Conservation (phyloP, 2,329 filamentous ascomycete genomes). For the Corinectria fuckeliana region DNA sequence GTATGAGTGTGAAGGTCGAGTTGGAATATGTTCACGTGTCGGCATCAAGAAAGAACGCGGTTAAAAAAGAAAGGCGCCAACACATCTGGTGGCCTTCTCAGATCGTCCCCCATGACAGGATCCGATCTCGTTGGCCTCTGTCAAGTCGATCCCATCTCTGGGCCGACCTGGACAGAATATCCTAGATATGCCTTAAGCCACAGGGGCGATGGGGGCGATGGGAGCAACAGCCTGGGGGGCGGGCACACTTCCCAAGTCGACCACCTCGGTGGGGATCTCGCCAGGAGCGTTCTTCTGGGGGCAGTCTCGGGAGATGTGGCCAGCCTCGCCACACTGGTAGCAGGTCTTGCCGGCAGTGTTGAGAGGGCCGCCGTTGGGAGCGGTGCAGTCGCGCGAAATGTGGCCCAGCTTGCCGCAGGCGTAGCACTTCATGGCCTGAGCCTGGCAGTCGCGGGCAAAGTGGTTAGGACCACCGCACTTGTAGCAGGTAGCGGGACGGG, state of each 20-base stretch:
- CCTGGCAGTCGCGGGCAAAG: slow-evolving; percentile 97
- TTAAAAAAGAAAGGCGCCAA: slow-evolving; percentile 27
- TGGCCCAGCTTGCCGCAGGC: slow-evolving; percentile 95
- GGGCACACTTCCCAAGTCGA: slow-evolving; percentile 51
- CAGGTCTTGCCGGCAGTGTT: slow-evolving; percentile 98
- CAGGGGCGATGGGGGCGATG: slow-evolving; percentile 50
- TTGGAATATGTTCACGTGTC: slow-evolving; percentile 39
- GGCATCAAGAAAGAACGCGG: slow-evolving; percentile 36
- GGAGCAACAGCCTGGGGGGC: slow-evolving; percentile 54
- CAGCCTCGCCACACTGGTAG: slow-evolving; percentile 95
- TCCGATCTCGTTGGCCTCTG: slow-evolving; percentile 18
- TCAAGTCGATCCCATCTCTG: slow-evolving; percentile 14
- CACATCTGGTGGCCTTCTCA: slow-evolving; percentile 25
- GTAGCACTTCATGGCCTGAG: slow-evolving; percentile 98
- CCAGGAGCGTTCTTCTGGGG: slow-evolving; percentile 70
- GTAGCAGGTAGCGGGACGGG: slow-evolving; percentile 74
- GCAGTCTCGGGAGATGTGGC: slow-evolving; percentile 96
- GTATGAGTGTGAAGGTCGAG: slow-evolving; percentile 29
- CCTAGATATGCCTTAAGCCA: slow-evolving; percentile 42
- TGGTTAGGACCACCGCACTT: slow-evolving; percentile 91
- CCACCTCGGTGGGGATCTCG: slow-evolving; percentile 55
- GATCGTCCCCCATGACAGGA: slow-evolving; percentile 4
- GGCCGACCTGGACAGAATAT: slow-evolving; percentile 20
- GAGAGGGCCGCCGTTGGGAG: slow-evolving; percentile 92
- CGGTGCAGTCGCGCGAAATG: slow-evolving; percentile 93